A percentile compares a stretch with the other conserved stretches of the same genome.
Conservation (phyloP, 2,329 filamentous ascomycete species). For the Alternaria ethzedia region DNA sequence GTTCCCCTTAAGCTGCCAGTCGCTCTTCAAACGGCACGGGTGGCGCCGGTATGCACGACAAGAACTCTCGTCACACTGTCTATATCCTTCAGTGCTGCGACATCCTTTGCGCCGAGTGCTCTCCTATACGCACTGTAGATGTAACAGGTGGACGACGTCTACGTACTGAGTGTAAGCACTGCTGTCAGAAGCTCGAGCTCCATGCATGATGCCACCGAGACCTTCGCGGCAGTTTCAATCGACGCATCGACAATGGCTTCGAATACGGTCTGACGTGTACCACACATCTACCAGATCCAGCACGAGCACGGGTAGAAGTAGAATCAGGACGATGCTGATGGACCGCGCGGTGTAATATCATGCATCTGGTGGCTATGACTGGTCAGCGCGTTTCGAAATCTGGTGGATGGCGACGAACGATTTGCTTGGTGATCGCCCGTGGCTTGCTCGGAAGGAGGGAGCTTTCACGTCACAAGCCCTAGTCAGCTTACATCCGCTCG, state of each 20-base stretch:
- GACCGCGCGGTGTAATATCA: background rate
- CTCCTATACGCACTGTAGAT: background rate
- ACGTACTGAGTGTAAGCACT: background rate
- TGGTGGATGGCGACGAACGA: background rate
- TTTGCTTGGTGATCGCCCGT: constrained; percentile 1
- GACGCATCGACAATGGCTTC: background rate
- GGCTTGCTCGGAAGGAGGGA: constrained; percentile 3
- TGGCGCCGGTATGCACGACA: constrained; percentile 2
- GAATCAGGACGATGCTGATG: background rate
- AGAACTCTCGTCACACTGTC: background rate
- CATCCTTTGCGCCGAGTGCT: background rate
- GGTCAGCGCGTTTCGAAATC: background rate
- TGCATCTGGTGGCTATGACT: constrained; percentile 1
- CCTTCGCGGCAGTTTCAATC: background rate
- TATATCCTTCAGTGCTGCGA: background rate
- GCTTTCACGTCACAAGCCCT: constrained; percentile 7
- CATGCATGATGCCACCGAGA: background rate
- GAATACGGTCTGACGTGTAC: constrained; percentile 12
- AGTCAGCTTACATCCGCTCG: constrained; percentile 20
- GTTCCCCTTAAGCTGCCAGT: background rate
- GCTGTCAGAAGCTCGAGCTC: background rate
- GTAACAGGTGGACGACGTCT: background rate
- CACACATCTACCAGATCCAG: background rate
- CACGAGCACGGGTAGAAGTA: background rate
- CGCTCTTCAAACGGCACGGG: background rate